Conservation (phyloP, 768 basidiomycete genomes). For the Butyriboletus loyo region DNA sequence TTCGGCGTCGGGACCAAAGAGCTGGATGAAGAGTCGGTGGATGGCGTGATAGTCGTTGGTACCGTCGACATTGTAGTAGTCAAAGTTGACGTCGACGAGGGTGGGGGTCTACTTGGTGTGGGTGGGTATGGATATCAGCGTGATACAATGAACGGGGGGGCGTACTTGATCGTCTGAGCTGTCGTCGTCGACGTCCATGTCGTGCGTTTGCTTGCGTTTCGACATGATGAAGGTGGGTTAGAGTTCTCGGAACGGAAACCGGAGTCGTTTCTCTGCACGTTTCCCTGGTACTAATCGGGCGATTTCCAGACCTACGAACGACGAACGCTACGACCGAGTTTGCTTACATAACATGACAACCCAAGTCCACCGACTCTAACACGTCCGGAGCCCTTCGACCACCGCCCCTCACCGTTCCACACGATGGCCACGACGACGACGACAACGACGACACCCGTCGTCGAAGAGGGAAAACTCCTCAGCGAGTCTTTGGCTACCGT, state of each 20-base stretch:
- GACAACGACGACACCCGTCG: constrained; percentile 34
- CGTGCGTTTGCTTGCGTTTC: constrained; percentile 50
- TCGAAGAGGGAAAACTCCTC: constrained; percentile 80
- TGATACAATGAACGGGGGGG: neutral
- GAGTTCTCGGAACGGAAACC: neutral
- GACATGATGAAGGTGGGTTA: constrained; percentile 35
- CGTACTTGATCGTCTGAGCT: constrained; percentile 41
- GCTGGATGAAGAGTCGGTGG: constrained; percentile 67
- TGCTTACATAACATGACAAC: constrained; percentile 18
- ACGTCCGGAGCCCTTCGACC: neutral
- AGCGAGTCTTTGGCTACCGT: constrained; percentile 83
- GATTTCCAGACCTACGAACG: too few species aligned
- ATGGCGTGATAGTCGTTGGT: constrained; percentile 83
- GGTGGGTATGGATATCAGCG: neutral
- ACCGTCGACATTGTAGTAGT: constrained; percentile 88
- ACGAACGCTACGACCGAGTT: too few species aligned
- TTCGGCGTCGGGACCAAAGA: constrained; percentile 72
- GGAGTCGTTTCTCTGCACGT: neutral
- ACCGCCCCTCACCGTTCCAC: constrained; percentile 5
- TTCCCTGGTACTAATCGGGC: too few species aligned
- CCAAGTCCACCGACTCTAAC: neutral
- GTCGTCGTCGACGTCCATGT: constrained; percentile 35
- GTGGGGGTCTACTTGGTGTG: constrained; percentile 13
- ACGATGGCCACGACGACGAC: constrained; percentile 23
- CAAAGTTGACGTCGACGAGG: constrained; percentile 50